These are phyloP conservation scores for Xylaria sp. DNA, from an alignment of 2,329 filamentous ascomycete species.

Conservation along the genomic window DNA sequence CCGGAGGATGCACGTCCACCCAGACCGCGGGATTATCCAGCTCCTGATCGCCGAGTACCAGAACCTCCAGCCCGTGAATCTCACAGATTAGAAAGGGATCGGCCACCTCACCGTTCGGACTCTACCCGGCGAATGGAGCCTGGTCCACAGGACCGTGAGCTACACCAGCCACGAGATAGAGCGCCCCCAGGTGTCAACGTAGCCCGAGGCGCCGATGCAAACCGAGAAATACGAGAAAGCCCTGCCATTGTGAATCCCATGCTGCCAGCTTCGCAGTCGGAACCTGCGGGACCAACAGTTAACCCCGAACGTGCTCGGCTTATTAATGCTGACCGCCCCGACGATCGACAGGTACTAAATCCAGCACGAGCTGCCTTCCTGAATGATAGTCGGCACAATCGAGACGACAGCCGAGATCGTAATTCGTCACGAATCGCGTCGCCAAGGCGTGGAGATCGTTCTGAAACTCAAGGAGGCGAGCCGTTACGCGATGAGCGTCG, in stretches of 20 bases:
- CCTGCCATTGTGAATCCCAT: conserved; percentile 40
- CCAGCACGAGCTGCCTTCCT: conserved; percentile 55
- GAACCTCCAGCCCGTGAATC: conserved; percentile 46
- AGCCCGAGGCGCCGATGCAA: conserved; percentile 37
- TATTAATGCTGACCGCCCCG: conserved; percentile 46
- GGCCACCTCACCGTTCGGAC: conserved; percentile 39
- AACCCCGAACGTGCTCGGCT: conserved; percentile 62
- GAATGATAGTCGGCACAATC: conserved; percentile 48
- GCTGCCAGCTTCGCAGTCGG: conserved; percentile 37
- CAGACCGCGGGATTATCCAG: conserved; percentile 49
- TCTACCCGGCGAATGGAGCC: conserved; percentile 40
- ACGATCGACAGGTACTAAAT: conserved; percentile 51
- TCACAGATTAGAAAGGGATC: conserved; percentile 49
- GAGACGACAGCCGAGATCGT: conserved; percentile 54
- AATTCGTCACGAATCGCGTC: conserved; percentile 48
- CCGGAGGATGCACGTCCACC: conserved; percentile 50
- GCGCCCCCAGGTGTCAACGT: conserved; percentile 30
- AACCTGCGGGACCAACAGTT: conserved; percentile 53
- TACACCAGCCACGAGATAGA: conserved; percentile 43
- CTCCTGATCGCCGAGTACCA: conserved; percentile 49
- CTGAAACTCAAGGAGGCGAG: conserved; percentile 46
- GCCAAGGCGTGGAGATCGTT: conserved; percentile 52
- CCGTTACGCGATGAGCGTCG: conserved; percentile 54
- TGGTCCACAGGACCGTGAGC: conserved; percentile 47
- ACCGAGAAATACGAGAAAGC: conserved; percentile 36